Evolutionary conservation across 2,329 filamentous ascomycete species (phyloP).

Genomic region (Stagonosporopsis rhizophila): DNA sequence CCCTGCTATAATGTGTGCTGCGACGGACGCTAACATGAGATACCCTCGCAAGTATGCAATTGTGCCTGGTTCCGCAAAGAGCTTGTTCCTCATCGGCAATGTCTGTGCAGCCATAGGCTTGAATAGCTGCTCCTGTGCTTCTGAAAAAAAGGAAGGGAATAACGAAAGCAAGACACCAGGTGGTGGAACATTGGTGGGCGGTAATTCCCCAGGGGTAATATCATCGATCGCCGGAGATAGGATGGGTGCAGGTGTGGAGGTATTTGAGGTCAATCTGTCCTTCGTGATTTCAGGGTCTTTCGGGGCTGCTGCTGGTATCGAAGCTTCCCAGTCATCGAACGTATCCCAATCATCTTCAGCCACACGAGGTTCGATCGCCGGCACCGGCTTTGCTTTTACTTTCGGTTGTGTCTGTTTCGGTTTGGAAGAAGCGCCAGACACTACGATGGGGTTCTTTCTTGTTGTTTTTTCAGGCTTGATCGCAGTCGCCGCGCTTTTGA

Average conservation of each 20-base stretch:
- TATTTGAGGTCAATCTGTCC: background rate
- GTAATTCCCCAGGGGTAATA: constrained; percentile 48
- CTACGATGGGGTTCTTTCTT: constrained; percentile 19
- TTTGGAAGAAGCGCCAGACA: constrained; percentile 25
- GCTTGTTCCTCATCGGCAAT: constrained; percentile 65
- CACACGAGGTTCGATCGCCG: constrained; percentile 6
- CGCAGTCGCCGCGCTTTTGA: background rate
- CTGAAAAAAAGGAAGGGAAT: constrained; percentile 74
- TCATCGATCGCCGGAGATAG: constrained; percentile 33
- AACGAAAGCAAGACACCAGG: constrained; percentile 81
- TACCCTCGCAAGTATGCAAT: constrained; percentile 70
- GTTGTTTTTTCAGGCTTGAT: background rate
- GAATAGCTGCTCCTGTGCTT: constrained; percentile 70
- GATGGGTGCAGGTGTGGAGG: constrained; percentile 25
- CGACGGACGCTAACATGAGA: constrained; percentile 68
- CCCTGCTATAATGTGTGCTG: constrained; percentile 82
- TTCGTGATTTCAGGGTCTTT: constrained; percentile 12
- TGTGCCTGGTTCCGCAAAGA: constrained; percentile 69
- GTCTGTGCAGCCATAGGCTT: constrained; percentile 67
- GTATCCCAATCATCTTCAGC: constrained; percentile 55
- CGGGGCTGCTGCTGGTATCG: constrained; percentile 31
- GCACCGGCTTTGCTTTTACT: constrained; percentile 4
- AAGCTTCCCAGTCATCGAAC: constrained; percentile 53
- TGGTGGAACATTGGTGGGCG: constrained; percentile 87
- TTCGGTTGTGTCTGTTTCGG: constrained; percentile 11